Percentiles rank a stretch among this genome's conserved stretches.
Evolutionary conservation across 805 yeast species (phyloP).

Genomic region (Lipomyces yamadae): DNA sequence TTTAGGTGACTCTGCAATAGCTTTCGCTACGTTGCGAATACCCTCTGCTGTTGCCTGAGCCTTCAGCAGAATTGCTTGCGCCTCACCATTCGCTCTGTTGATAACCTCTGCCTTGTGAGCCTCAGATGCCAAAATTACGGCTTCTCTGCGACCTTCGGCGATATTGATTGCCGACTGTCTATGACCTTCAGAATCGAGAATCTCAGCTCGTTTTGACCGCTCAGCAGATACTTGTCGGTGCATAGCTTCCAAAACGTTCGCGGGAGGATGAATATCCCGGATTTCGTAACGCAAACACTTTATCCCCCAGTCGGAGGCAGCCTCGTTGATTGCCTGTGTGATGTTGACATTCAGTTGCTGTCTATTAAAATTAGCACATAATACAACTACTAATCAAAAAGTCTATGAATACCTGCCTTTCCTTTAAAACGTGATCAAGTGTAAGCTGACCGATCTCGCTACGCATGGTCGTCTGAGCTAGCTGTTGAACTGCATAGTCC

Average conservation of each 20-base stretch:
- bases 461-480: conserved; percentile 91
- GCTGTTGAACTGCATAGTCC: conserved; percentile 79
- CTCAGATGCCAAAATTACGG: conserved; percentile 75
- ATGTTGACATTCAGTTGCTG: conserved; percentile 73
- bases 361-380: conserved; percentile 7
- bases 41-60: conserved; percentile 79
- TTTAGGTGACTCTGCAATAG: conserved; percentile 69
- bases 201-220: conserved; percentile 84
- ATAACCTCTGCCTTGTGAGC: conserved; percentile 65
- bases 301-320: conserved; percentile 85
- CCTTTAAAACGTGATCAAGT: conserved; percentile 76
- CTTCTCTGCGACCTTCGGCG: conserved; percentile 79
- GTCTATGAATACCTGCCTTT: conserved; percentile 51
- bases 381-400: neutral
- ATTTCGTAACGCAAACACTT: conserved; percentile 83
- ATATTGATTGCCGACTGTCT: conserved; percentile 79
- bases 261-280: conserved; percentile 86
- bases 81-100: conserved; percentile 74
- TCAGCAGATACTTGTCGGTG: conserved; percentile 89
- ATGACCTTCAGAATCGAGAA: conserved; percentile 82
- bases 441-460: conserved; percentile 85
- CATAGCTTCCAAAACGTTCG: conserved; percentile 85
- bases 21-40: conserved; percentile 64
- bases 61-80: conserved; percentile 66
- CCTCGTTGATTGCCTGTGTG: conserved; percentile 79